Evolutionary conservation across 106 monocot genomes (phyloP).

Genomic region (Dendrobium officinale): DNA sequence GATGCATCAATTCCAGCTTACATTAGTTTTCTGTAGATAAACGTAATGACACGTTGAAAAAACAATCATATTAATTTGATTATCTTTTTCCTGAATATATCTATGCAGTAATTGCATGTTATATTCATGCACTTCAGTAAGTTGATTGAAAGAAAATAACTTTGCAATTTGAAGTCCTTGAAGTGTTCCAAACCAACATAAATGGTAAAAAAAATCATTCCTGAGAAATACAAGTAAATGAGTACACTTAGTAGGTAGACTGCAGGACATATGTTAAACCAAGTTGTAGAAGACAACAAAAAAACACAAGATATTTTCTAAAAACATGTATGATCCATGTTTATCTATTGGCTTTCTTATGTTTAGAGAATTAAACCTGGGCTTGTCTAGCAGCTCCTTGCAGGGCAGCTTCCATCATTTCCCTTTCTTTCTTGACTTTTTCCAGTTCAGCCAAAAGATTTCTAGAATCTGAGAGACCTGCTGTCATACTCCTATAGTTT

Average conservation of each 20-base stretch:
- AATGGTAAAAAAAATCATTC: background rate
- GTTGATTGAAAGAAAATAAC: background rate
- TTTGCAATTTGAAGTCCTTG: background rate
- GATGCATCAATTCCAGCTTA: background rate
- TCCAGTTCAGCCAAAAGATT: slow-evolving; percentile 38
- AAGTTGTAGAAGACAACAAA: background rate
- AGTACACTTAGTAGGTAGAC: background rate
- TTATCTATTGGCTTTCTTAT: background rate
- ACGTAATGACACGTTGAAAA: background rate
- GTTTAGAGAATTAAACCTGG: slow-evolving; percentile 43
- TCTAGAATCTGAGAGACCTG: slow-evolving; percentile 11
- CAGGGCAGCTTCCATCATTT: slow-evolving; percentile 92
- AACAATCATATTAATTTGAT: background rate
- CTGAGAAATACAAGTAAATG: background rate
- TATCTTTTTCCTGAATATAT: background rate
- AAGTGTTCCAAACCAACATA: background rate
- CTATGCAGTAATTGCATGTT: background rate
- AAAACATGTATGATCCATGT: background rate
- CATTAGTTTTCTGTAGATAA: background rate
- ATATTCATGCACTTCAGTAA: background rate
- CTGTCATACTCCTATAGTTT: slow-evolving; percentile 11
- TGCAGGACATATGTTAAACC: background rate
- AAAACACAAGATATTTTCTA: background rate
- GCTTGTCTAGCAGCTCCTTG: slow-evolving; percentile 96
- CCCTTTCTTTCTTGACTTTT: slow-evolving; percentile 67